Conservation (phyloP, 192 early-diverging fungal genomes). For the Backusella psychrophila region DNA sequence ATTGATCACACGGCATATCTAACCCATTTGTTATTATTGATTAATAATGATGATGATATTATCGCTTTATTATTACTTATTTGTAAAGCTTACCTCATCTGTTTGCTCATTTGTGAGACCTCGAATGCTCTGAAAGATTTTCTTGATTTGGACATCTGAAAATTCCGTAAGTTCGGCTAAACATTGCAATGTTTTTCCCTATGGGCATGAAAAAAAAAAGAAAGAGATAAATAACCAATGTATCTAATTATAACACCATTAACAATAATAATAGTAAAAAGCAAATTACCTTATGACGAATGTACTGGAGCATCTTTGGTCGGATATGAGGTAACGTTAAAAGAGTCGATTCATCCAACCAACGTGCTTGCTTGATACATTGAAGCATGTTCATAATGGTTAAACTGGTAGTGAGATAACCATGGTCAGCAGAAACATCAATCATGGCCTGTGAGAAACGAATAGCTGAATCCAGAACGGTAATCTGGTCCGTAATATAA, state of each 20-base stretch:
- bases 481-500: slow-evolving; percentile 87
- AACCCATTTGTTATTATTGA: not conserved
- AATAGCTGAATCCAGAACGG: slow-evolving; percentile 89
- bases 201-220: not conserved
- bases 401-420: slow-evolving; percentile 59
- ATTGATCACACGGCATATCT: slow-evolving; percentile 47
- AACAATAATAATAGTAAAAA: not conserved
- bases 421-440: slow-evolving; percentile 75
- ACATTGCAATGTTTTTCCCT: slow-evolving; percentile 26
- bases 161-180: slow-evolving; percentile 37
- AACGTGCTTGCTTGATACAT: slow-evolving; percentile 89
- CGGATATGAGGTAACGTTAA: slow-evolving; percentile 62
- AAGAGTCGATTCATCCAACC: slow-evolving; percentile 75
- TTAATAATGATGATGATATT: not conserved
- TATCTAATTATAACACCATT: not conserved
- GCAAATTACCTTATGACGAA: slow-evolving; percentile 23
- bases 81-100: slow-evolving; percentile 18
- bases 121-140: slow-evolving; percentile 21
- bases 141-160: slow-evolving; percentile 19
- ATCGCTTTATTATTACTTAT: not conserved
- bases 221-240: not conserved
- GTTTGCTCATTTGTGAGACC: slow-evolving; percentile 9
- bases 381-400: slow-evolving; percentile 85
- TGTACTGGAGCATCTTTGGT: slow-evolving; percentile 33
- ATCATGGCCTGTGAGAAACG: slow-evolving; percentile 95